These are phyloP conservation scores for Xylaria longipes DNA, from an alignment of 495 filamentous ascomycete species.

Conservation along the genomic window DNA sequence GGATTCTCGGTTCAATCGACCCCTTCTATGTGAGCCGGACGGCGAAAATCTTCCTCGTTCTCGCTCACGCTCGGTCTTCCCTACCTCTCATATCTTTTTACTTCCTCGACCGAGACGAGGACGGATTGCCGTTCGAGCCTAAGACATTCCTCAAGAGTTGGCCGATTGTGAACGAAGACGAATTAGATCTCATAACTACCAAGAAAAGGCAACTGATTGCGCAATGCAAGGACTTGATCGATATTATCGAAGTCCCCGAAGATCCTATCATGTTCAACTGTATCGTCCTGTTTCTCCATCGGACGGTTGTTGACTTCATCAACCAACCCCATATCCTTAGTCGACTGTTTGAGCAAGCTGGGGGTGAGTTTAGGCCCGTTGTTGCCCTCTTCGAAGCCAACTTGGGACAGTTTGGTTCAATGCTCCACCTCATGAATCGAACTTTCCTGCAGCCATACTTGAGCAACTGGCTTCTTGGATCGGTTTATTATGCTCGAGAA, in stretches of 20 bases:
- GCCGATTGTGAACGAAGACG: not conserved
- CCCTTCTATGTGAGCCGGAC: not conserved
- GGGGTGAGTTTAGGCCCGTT: not conserved
- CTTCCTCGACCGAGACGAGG: not conserved
- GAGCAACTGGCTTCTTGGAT: slow-evolving; percentile 1
- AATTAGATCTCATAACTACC: not conserved
- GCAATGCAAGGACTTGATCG: slow-evolving; percentile 5
- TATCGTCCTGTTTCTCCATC: not conserved
- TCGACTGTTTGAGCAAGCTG: not conserved
- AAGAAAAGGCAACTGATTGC: slow-evolving; percentile 11
- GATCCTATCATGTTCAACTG: not conserved
- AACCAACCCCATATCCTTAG: not conserved
- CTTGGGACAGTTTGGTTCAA: not conserved
- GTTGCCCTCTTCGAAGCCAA: not conserved
- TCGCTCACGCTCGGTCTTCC: not conserved
- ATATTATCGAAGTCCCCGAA: not conserved
- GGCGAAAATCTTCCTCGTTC: not conserved
- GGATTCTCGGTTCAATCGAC: slow-evolving; percentile 21
- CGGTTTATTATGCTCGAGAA: not conserved
- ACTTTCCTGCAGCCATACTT: not conserved
- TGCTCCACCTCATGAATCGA: not conserved
- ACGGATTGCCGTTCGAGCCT: not conserved
- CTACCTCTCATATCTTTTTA: not conserved
- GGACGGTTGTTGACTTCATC: not conserved
- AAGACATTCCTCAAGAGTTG: not conserved